Base-by-base conservation (phyloP, 495 filamentous ascomycete genomes). In the Parathielavia hyrcaniae region DNA sequence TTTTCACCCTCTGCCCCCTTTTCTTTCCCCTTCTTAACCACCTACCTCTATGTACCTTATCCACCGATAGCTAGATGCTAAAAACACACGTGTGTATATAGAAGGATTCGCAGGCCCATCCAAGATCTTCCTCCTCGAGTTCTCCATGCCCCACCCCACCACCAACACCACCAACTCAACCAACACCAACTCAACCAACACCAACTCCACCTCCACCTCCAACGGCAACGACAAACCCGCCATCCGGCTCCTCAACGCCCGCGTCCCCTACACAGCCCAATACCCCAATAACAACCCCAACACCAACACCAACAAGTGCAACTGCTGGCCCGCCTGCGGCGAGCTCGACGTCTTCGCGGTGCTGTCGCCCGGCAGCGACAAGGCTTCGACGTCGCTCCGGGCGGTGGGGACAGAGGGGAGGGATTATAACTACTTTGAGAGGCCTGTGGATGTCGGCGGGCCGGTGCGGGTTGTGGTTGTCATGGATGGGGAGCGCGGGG, bases 301-400 rank as follows among this genome's bases (percentile, higher is more conserved):
- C 40, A 43, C 17, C 5, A 17, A n/a, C n/a, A 44, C 17, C 20
- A 19, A 69, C 47, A 59, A 70, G 0, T 90, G 87, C 73, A 83
- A 77, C 46, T 89, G 87, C 72, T 89, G 85, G 85, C 66, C 69
- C 20, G 71, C 68, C 48, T 90, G 87, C 65, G 87, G 86, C 58
- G 86, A 90, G 73, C 78, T 86, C 47, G 87, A 90, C 66, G 69
- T 88, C 13, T 82, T 86, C 57, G 87, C 90, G 70, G 75, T 86
- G 34, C 79, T 89, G 10, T 63, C 70, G 38, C 39, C 67, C 3
- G 81, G 81, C 30, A 72, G 73, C 55, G 65, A 64, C 30, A 75
- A 72, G 40, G 68, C 69, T 50, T 87, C 82, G 67, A 77, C 80
- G 8, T 85, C 84, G 5, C 73, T 86, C 51, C 86, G 88, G 67